Evolutionary conservation across 371 early-diverging fungal species (phyloP), one percentile per base, ranked within the genome.

Genomic region (Mortierella sp.): DNA sequence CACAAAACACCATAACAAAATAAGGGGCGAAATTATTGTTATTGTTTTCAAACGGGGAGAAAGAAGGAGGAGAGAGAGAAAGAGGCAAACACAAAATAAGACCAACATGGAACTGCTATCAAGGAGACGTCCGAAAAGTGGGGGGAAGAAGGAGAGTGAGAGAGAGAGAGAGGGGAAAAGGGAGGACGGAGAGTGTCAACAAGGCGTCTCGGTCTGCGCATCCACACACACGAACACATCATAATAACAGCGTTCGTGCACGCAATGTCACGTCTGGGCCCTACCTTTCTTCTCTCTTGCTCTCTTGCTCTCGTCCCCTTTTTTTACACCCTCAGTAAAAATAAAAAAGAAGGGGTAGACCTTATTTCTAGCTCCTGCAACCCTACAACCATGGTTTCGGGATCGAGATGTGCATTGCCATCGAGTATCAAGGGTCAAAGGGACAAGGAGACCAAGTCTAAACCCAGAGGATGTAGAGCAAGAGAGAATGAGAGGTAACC

Each of bases 131-230:
- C 22, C 34, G 6, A 31, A 58, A 58, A 31, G 3, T 29, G 31
- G 31, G 31, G 14, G 31, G 22, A 47, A 22, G 47, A 24, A 14
- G 4, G 65, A 24, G 44, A 24, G 41, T 8, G 19, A 29, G 24
- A 10, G 52, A 67, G 48, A 45, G 2, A 66, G 47, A 47, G 48
- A 66, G 19, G 13, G 14, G 67, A 4, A 66, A 66, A 66, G 43
- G 34, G 48, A 24, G 48, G 45, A 47, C 16, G 55, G 55, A 31
- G 16, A 55, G 55, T 55, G 55, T 55, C 55, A 55, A 55, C 55
- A 55, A 55, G 16, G 31, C 58, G 58, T 9, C 58, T 58, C 58
- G 19, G 34, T 58, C 58, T 58, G 34, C 58, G 58, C 58, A 58
- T 37, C 53, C 24, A 19, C 53, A 22, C 55, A 55, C 26, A 48